A percentile compares a stretch with the other conserved stretches of the same genome.
phyloP scores from a whole-genome alignment of 306 rosid species.

The Ziziphus jujuba region DNA sequence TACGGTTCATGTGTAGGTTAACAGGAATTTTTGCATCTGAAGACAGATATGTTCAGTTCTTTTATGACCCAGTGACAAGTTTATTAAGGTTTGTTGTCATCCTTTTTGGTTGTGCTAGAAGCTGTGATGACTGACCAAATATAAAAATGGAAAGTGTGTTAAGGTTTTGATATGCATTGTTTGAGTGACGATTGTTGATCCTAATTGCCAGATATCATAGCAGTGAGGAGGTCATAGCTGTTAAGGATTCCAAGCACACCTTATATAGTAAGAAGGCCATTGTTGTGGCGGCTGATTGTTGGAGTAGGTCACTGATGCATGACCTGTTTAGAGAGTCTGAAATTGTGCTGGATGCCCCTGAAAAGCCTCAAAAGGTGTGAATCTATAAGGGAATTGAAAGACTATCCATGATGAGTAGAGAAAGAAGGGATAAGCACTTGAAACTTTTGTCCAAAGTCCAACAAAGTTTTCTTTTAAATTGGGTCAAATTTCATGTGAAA shows the following conservation, averaged over 20 bases:
- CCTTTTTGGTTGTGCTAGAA: too few relatives aligned
- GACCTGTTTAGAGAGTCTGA: conserved; percentile 63
- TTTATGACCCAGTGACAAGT: too few relatives aligned
- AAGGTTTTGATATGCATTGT: conserved; percentile 2
- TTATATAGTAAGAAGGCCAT: conserved; percentile 70
- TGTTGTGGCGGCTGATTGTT: conserved; percentile 87
- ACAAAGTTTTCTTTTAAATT: neutral
- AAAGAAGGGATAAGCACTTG: neutral
- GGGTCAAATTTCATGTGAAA: neutral
- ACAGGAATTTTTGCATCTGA: too few relatives aligned
- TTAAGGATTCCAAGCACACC: conserved; percentile 58
- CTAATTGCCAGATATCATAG: conserved; percentile 51
- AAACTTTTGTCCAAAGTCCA: neutral
- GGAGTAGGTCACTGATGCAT: conserved; percentile 86
- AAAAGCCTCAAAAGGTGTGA: conserved; percentile 79
- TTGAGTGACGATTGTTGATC: conserved; percentile 17
- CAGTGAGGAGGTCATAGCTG: conserved; percentile 50
- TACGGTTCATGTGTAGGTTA: too few relatives aligned
- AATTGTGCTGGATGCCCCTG: conserved; percentile 60
- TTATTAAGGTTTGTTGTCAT: too few relatives aligned
- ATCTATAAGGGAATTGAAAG: conserved; percentile 12
- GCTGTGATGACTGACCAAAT: too few relatives aligned
- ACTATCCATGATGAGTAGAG: too few relatives aligned
- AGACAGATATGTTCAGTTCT: too few relatives aligned
- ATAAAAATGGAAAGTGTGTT: too few relatives aligned